Evolutionary conservation across 2,329 filamentous ascomycete genomes (phyloP).

Genomic region (Chaetomium sp.): DNA sequence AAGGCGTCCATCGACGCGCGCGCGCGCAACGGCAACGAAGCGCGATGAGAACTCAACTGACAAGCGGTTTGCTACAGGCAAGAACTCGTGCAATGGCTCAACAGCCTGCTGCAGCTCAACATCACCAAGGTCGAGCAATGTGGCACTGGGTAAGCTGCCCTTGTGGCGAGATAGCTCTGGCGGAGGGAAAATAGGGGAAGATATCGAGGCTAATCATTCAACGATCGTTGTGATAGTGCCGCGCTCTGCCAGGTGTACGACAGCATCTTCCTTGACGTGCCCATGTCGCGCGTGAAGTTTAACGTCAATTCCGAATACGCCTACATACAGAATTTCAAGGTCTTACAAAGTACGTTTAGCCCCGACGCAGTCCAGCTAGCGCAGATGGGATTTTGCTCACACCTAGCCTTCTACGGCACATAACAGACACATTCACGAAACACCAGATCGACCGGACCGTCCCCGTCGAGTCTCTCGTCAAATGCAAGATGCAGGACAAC

Average conservation of each 20-base stretch:
- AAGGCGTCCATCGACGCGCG: conserved; percentile 1
- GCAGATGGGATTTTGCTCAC: conserved; percentile 8
- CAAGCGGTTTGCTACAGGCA: conserved; percentile 55
- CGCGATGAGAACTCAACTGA: conserved; percentile 12
- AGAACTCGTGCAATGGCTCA: conserved; percentile 93
- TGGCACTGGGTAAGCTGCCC: conserved; percentile 73
- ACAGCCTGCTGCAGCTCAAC: conserved; percentile 96
- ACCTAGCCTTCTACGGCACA: neutral
- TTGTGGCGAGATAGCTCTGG: conserved; percentile 24
- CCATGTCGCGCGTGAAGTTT: conserved; percentile 96
- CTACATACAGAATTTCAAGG: conserved; percentile 97
- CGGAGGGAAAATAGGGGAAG: neutral
- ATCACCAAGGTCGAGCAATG: conserved; percentile 99
- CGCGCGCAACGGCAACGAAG: conserved; percentile 1
- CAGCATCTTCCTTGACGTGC: conserved; percentile 92
- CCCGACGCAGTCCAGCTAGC: neutral
- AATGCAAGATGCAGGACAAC: conserved; percentile 99
- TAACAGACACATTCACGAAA: conserved; percentile 69
- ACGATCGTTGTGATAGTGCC: conserved; percentile 54
- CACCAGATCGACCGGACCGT: conserved; percentile 86
- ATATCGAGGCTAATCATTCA: conserved; percentile 15
- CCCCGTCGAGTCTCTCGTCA: conserved; percentile 80
- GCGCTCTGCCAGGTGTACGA: conserved; percentile 97
- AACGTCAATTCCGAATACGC: conserved; percentile 96
- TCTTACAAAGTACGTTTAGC: conserved; percentile 73